Evolutionary conservation across 768 basidiomycete species (phyloP).

Genomic region (Russula sp.): DNA sequence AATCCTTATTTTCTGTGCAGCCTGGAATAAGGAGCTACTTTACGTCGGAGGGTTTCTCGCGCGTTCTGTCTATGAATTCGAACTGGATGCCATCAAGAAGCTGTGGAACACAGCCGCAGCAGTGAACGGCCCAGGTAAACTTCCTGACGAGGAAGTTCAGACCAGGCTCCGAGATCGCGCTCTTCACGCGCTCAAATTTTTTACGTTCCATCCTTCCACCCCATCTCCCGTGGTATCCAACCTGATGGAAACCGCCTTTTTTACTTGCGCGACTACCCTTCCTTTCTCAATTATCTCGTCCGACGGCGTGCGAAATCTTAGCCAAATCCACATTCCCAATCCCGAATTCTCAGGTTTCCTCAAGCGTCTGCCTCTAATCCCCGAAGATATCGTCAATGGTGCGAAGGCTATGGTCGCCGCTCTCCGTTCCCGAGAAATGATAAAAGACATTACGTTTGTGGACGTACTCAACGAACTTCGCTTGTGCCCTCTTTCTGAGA

Average conservation of each 20-base stretch:
- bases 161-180: slow-evolving; percentile 56
- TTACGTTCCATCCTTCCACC: slow-evolving; percentile 85
- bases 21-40: slow-evolving; percentile 90
- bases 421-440: slow-evolving; percentile 58
- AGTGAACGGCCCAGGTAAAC: slow-evolving; percentile 31
- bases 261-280: slow-evolving; percentile 51
- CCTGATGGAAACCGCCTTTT: slow-evolving; percentile 75
- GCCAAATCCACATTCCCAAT: slow-evolving; percentile 71
- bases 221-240: slow-evolving; percentile 76
- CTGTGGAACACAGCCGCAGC: slow-evolving; percentile 55
- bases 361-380: slow-evolving; percentile 72
- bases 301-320: slow-evolving; percentile 62
- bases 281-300: slow-evolving; percentile 73
- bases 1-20: slow-evolving; percentile 37
- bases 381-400: slow-evolving; percentile 53
- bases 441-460: slow-evolving; percentile 71
- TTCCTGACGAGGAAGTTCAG: slow-evolving; percentile 44
- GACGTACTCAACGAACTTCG: slow-evolving; percentile 82
- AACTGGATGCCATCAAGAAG: slow-evolving; percentile 57
- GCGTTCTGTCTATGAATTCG: slow-evolving; percentile 80
- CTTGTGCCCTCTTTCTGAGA: slow-evolving; percentile 61
- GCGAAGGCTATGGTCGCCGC: slow-evolving; percentile 60
- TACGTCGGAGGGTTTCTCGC: slow-evolving; percentile 80
- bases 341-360: slow-evolving; percentile 69
- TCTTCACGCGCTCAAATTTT: slow-evolving; percentile 82